phyloP scores from a whole-genome alignment of 2,329 filamentous ascomycete genomes.

The Grosmannia penicillata region DNA sequence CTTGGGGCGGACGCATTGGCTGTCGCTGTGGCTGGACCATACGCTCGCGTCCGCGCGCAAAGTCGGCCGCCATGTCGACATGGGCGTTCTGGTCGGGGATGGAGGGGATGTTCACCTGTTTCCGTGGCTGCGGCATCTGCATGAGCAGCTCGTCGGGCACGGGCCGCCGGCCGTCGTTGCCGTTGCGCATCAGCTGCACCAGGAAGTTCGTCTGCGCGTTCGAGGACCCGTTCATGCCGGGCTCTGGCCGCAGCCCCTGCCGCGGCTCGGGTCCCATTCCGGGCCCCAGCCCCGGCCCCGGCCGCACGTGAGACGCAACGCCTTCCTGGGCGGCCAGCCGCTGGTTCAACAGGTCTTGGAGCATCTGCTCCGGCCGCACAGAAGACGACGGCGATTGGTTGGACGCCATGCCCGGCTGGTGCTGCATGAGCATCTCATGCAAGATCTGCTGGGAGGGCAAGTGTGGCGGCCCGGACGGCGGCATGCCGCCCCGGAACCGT shows the following conservation, averaged over 20 bases:
- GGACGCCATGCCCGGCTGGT: conserved; percentile 27
- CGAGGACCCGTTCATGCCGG: conserved; percentile 13
- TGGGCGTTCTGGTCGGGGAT: conserved; percentile 36
- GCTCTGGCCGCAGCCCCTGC: background rate
- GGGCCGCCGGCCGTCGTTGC: conserved; percentile 32
- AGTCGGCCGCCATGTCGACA: conserved; percentile 26
- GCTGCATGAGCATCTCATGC: conserved; percentile 10
- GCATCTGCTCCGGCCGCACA: conserved; percentile 40
- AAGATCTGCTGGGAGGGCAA: conserved; percentile 36
- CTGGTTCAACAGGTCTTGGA: conserved; percentile 45
- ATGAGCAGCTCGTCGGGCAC: conserved; percentile 39
- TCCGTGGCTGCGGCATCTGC: conserved; percentile 36
- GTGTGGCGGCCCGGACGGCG: conserved; percentile 8
- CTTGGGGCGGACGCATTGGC: conserved; percentile 27
- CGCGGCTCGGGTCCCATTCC: background rate
- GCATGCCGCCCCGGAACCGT: conserved; percentile 17
- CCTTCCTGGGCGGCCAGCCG: conserved; percentile 38
- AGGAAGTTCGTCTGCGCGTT: conserved; percentile 69
- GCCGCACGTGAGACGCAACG: conserved; percentile 16
- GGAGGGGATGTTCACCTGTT: conserved; percentile 30
- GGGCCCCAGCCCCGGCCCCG: background rate
- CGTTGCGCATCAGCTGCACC: conserved; percentile 62
- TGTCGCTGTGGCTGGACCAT: conserved; percentile 19
- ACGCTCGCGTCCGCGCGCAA: conserved; percentile 3
- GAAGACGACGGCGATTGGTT: conserved; percentile 24